Conservation (phyloP, 2,329 filamentous ascomycete species). For the Periconia sp. region DNA sequence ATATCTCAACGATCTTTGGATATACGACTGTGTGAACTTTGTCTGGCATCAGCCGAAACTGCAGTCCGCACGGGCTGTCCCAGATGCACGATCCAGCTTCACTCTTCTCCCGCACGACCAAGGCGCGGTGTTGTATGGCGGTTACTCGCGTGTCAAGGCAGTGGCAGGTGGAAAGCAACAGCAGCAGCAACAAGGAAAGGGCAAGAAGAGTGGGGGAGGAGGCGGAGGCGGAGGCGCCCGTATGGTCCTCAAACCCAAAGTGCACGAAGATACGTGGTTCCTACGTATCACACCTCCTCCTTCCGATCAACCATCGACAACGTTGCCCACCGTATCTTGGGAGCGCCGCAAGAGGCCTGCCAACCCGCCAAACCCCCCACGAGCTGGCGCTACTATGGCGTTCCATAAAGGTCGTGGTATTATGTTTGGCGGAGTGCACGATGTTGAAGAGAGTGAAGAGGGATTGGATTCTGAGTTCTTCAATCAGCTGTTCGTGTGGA, state of each 20-base stretch:
- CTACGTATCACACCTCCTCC: constrained; percentile 75
- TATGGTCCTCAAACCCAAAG: constrained; percentile 79
- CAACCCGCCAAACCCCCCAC: constrained; percentile 79
- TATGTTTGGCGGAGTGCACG: constrained; percentile 90
- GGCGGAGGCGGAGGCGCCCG: constrained; percentile 63
- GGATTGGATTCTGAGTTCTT: constrained; percentile 98
- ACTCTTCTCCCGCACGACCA: constrained; percentile 87
- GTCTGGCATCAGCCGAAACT: constrained; percentile 78
- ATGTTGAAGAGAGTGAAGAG: constrained; percentile 88
- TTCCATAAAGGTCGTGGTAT: constrained; percentile 93
- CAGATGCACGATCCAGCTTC: constrained; percentile 88
- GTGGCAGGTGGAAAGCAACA: constrained; percentile 60
- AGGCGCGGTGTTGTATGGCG: constrained; percentile 87
- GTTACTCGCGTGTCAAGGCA: constrained; percentile 88
- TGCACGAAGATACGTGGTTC: constrained; percentile 96
- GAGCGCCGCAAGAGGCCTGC: constrained; percentile 90
- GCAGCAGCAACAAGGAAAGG: constrained; percentile 53
- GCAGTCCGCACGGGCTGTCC: constrained; percentile 79
- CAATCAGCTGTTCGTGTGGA: constrained; percentile 88
- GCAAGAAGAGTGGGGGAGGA: constrained; percentile 50
- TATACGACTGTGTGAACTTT: constrained; percentile 89
- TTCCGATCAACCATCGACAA: constrained; percentile 64
- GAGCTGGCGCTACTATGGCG: constrained; percentile 90
- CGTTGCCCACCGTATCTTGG: constrained; percentile 79
- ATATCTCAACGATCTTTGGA: constrained; percentile 90